Evolutionary conservation across 805 yeast genomes (phyloP).

Genomic region (Wickerhamomyces silvicola): DNA sequence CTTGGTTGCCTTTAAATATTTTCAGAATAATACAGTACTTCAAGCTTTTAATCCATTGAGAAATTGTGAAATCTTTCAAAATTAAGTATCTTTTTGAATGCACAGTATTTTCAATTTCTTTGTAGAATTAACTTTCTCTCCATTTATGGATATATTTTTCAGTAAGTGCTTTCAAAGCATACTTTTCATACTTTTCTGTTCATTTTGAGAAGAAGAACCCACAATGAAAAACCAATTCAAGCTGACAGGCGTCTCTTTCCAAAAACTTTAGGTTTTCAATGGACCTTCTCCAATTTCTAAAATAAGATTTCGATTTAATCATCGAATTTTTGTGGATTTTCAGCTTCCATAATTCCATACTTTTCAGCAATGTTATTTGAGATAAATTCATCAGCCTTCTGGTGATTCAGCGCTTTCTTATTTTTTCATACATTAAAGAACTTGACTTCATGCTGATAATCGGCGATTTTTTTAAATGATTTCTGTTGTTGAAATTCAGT

Average conservation of each 20-base stretch:
- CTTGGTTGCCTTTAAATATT: not conserved
- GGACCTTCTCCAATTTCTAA: slow-evolving; percentile 11
- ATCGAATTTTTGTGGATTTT: not conserved
- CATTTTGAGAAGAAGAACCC: slow-evolving; percentile 22
- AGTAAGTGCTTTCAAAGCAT: slow-evolving; percentile 1
- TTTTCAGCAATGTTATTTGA: slow-evolving; percentile 2
- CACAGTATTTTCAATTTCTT: slow-evolving; percentile 7
- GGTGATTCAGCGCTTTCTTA: slow-evolving; percentile 1
- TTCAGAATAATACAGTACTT: slow-evolving; percentile 4
- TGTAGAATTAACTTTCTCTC: slow-evolving; percentile 5
- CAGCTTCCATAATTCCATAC: slow-evolving; percentile 12
- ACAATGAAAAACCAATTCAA: slow-evolving; percentile 17
- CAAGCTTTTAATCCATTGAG: slow-evolving; percentile 12
- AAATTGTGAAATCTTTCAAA: slow-evolving; percentile 9
- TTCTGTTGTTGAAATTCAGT: slow-evolving; percentile 7
- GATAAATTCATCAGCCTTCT: slow-evolving; percentile 5
- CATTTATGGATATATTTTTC: slow-evolving; percentile 5
- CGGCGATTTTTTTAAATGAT: slow-evolving; percentile 9
- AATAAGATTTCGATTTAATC: not conserved
- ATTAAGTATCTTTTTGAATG: slow-evolving; percentile 2
- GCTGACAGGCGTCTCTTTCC: slow-evolving; percentile 7
- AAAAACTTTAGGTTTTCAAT: not conserved
- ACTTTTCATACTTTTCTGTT: slow-evolving; percentile 4
- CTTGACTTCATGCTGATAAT: slow-evolving; percentile 8
- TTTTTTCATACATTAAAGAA: slow-evolving; percentile 13